Base-by-base conservation (phyloP, 768 basidiomycete genomes). In the Termitomyces sp. region DNA sequence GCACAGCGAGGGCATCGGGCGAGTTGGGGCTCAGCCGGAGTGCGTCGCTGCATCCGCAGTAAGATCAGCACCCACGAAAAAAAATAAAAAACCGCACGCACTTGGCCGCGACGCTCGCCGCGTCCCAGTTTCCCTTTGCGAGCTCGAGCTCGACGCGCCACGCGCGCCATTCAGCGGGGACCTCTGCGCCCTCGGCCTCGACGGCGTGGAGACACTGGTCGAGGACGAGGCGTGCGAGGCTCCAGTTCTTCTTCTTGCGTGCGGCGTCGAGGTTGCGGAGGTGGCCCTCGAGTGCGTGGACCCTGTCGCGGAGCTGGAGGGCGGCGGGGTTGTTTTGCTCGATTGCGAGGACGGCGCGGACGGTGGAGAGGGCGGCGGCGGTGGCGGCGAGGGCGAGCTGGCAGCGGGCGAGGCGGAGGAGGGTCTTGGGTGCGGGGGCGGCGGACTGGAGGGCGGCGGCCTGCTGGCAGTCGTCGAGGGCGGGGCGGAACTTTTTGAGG, bases 61-160 rank as follows among this genome's bases (percentile, higher is more conserved):
- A n/a, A n/a, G n/a, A n/a, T n/a, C n/a, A n/a, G n/a, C n/a, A n/a
- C n/a, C n/a, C n/a, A n/a, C n/a, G n/a, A n/a, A n/a, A n/a, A n/a
- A n/a, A n/a, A n/a, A n/a, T n/a, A n/a, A n/a, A n/a, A n/a, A n/a
- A n/a, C n/a, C n/a, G n/a, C 58, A 78, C 86, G 60, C 64, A 92
- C 91, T 87, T 90, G 22, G 88, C 92, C 46, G 89, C 81, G 4
- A 72, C 76, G 58, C 80, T 80, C 10, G 92, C 92, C n/a, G 79
- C 81, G 24, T 93, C 90, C 82, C 80, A 85, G 51, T 83, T 84
- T 29, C 82, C 82, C 61, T 84, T 80, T 22, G 82, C 83, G 37
- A 94, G 73, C 64, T 93, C 86, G 2, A 93, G 75, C 70, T 94
- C 90, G 37, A 92, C 78, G 61, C 83, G 76, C 88, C 88, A 92